Percentiles rank a stretch among this genome's conserved stretches.
phyloP scores from a whole-genome alignment of 2,329 filamentous ascomycete genomes.

The Aspergillus novofumigatus region DNA sequence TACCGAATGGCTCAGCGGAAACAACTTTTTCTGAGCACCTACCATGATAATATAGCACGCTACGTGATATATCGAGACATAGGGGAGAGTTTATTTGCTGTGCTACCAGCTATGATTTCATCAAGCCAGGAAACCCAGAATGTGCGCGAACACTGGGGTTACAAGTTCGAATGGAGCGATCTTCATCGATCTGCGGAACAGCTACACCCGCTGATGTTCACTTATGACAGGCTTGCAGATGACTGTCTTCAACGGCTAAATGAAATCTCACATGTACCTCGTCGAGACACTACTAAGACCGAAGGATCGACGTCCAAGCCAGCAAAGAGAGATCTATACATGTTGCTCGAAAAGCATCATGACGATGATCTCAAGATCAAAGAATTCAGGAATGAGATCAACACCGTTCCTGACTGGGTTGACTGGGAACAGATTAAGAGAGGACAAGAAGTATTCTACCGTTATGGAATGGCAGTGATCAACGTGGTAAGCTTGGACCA shows the following conservation, averaged over 20 bases:
- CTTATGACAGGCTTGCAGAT: conserved; percentile 66
- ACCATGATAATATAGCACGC: too few species aligned
- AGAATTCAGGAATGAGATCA: conserved; percentile 63
- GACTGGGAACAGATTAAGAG: conserved; percentile 71
- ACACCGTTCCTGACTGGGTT: conserved; percentile 68
- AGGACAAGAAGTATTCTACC: conserved; percentile 73
- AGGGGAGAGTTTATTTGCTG: background rate
- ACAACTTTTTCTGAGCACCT: background rate
- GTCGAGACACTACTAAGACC: background rate
- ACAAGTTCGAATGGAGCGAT: conserved; percentile 65
- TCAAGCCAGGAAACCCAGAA: conserved; percentile 12
- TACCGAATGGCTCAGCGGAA: background rate
- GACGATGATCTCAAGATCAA: conserved; percentile 52
- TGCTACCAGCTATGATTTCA: background rate
- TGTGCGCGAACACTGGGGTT: conserved; percentile 52
- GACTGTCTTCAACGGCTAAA: conserved; percentile 63
- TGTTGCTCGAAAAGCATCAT: conserved; percentile 57
- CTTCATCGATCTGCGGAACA: conserved; percentile 60
- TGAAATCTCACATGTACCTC: conserved; percentile 48
- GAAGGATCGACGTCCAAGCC: conserved; percentile 13
- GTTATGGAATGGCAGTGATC: conserved; percentile 65
- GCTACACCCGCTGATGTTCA: conserved; percentile 56
- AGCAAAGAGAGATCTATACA: conserved; percentile 58
- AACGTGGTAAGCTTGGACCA: conserved; percentile 41
- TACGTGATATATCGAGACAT: background rate